Evolutionary conservation across 805 yeast species (phyloP), one percentile per base, ranked within the genome.

Genomic region (Candida argentea): DNA sequence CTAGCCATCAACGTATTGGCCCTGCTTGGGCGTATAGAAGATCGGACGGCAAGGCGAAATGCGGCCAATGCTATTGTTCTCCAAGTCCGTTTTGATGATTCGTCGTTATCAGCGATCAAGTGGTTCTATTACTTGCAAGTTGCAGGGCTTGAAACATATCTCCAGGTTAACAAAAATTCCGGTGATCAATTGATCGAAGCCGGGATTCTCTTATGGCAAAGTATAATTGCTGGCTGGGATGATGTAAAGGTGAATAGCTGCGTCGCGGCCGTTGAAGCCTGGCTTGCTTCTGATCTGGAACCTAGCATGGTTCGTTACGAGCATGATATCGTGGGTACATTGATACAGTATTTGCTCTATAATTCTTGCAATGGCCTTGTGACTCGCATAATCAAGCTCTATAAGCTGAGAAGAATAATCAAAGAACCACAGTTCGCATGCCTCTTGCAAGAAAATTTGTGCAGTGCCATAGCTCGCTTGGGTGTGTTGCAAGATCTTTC

Each of bases 311-410:
- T 11, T 9, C 26, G 31, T 0, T 47, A 46, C 34, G 70, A 65
- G 30, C 27, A 37, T 14, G 47, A 47, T 4, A 47, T 66, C 10
- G 25, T 60, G 13, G 25, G 29, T 10, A 34, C 36, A 13, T 26
- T 52, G 0, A 18, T 49, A 3, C 31, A 33, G 5, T 48, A 41
- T 22, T 40, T 65, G 22, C 40, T 27, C 42, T 50, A 32, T 38
- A 55, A 38, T 41, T 55, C 30, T 36, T 51, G 25, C 31, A 46
- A 25, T 26, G 56, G 27, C 28, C 51, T 16, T 35, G 41, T 29
- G 19, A 37, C 27, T 26, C 39, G 18, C 41, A 42, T 37, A 37
- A 52, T 37, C 33, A 42, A 24, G 30, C 38, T 9, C 31, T 55
- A 22, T 36, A 50, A 27, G 18, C 36, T 31, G 25, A 12, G 14